Evolutionary conservation across 2,329 filamentous ascomycete species (phyloP), one percentile per base, ranked within the genome.

Genomic region (Colletotrichum falcatum): DNA sequence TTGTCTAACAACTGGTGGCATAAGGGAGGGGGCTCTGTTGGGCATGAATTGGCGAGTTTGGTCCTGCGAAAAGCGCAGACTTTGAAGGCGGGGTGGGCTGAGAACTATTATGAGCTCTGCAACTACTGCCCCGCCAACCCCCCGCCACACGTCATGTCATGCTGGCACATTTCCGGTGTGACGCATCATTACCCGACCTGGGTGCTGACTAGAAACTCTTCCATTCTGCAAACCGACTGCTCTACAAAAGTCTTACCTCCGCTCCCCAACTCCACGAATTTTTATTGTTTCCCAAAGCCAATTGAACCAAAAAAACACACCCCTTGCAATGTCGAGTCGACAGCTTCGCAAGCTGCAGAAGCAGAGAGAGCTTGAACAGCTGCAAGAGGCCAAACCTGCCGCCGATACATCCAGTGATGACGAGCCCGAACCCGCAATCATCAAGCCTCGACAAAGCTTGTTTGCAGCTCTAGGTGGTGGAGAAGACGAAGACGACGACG

Each of bases 391-490:
- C 0, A 76, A 74, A 6, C 77, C 73, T 6, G 73, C 78, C 20
- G 77, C 77, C 59, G 80, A 82, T 20, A 78, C 78, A 1, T 74
- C 33, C n/a, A 75, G 66, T 16, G 75, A 74, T 18, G 75, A 76
- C 1, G 77, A 79, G 42, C 78, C 80, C 9, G 76, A 76, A 51
- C 78, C 79, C 3, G 72, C 78, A 12, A 75, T 74, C 9, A 69
- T 76, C 5, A 85, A 81, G 74, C 79, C 83, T 14, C 83, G 83
- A 39, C 75, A 79, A 14, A 87, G 83, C 72, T 74, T 84, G 11
- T 90, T 90, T 73, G 87, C 87, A 11, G 86, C 87, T 1, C 79
- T 90, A 0, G 85, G 79, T 7, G 84, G 79, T 20, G 81, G 78
- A 3, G 82, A 82, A 2, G 82, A 82, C 20, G 83, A 82, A 3